These are phyloP conservation scores for Colletotrichum australisinense DNA, from an alignment of 2,329 filamentous ascomycete genomes.

Conservation along the genomic window DNA sequence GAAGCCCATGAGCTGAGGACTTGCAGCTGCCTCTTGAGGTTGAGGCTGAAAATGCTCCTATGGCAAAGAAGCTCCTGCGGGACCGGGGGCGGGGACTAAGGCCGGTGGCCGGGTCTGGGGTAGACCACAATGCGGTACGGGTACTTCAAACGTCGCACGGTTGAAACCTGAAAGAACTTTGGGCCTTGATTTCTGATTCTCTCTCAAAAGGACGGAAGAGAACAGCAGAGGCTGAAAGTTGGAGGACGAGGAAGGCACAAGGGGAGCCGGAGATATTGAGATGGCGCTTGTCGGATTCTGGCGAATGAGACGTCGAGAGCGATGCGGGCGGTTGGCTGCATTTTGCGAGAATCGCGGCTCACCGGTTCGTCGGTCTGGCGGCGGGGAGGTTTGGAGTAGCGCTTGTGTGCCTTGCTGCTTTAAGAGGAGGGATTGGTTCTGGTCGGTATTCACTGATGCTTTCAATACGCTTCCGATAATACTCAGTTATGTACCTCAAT, in stretches of 20 bases:
- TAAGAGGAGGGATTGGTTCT: background rate
- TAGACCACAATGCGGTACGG: background rate
- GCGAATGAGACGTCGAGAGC: slow-evolving; percentile 1
- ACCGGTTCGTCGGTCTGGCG: background rate
- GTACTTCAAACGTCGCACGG: background rate
- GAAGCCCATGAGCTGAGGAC: background rate
- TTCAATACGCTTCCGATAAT: too few relatives aligned
- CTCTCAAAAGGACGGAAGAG: background rate
- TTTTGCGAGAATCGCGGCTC: background rate
- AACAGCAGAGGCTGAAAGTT: background rate
- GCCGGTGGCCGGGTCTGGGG: background rate
- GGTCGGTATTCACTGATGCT: too few relatives aligned
- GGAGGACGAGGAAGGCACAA: background rate
- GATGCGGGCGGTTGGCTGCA: slow-evolving; percentile 14
- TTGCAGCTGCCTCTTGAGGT: background rate
- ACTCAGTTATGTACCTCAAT: too few relatives aligned
- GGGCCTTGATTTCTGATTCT: too few relatives aligned
- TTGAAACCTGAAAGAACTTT: background rate
- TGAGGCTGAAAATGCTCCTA: background rate
- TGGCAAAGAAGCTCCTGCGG: background rate
- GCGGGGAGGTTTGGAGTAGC: background rate
- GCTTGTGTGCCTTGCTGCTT: background rate
- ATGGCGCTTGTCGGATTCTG: slow-evolving; percentile 16
- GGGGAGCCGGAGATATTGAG: background rate
- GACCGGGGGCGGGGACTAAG: background rate